These are phyloP conservation scores for Syzygium syzygioides DNA, from an alignment of 441 rosid genomes.

Conservation along the genomic window DNA sequence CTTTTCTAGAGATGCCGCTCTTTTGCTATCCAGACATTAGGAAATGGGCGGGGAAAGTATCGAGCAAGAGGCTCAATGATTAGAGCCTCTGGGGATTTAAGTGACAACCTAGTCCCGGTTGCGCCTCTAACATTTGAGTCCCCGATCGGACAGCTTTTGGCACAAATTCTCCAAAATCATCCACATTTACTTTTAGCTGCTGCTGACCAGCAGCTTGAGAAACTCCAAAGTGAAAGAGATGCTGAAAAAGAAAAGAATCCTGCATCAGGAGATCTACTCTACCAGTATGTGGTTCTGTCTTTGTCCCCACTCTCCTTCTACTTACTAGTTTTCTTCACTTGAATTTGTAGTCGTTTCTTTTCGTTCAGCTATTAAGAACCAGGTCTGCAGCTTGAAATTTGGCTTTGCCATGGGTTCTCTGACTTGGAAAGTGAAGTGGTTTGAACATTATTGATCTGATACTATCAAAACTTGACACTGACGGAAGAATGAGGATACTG, in stretches of 20 bases:
- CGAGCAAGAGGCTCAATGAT: slow-evolving; percentile 39
- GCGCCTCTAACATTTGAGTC: slow-evolving; percentile 81
- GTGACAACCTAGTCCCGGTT: slow-evolving; percentile 33
- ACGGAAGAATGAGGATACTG: background rate
- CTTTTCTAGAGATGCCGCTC: slow-evolving; percentile 45
- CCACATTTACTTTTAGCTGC: slow-evolving; percentile 76
- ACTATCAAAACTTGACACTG: background rate
- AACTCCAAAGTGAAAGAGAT: slow-evolving; percentile 56
- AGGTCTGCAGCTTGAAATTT: background rate
- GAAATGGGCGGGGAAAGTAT: slow-evolving; percentile 28
- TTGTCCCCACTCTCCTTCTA: background rate
- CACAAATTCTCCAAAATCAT: slow-evolving; percentile 75
- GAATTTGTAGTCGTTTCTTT: background rate
- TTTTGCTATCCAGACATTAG: slow-evolving; percentile 42
- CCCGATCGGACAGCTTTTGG: slow-evolving; percentile 77
- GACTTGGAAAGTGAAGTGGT: background rate
- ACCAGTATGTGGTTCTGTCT: slow-evolving; percentile 42
- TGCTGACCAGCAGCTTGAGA: slow-evolving; percentile 84
- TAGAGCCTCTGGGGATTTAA: slow-evolving; percentile 51
- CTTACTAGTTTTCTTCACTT: background rate
- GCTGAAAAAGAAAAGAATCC: slow-evolving; percentile 25
- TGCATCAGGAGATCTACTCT: slow-evolving; percentile 51
- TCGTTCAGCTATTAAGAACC: background rate
- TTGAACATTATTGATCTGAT: background rate
- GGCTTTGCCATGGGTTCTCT: background rate